Base-by-base conservation (phyloP, 2,329 filamentous ascomycete species). In the Albifimbria verrucaria region DNA sequence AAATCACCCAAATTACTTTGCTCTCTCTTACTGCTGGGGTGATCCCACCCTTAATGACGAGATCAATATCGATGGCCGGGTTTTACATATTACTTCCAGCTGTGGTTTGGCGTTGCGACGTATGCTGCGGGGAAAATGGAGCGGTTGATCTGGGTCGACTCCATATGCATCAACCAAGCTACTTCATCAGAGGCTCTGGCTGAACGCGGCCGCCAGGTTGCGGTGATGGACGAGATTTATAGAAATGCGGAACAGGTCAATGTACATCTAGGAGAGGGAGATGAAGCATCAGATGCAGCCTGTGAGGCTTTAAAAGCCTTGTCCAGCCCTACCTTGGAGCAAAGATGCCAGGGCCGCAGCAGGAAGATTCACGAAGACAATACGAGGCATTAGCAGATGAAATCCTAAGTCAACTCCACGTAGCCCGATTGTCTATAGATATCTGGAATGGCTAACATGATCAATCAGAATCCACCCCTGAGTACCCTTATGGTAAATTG, bases 91-190 rank as follows among this genome's bases (percentile, higher is more conserved):
- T n/a, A 48, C 46, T n/a, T 10, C 46, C 24, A 48, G 26, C 46
- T 48, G 46, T 26, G 46, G 17, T 4, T 32, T 26, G 15, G 46
- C 46, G n/a, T 26, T 48, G 25, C 46, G 46, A 12, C 46, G 46
- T n/a, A 48, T 48, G 46, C 46, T 48, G 24, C 46, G 46, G 15
- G 46, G 15, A 48, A 32, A 26, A n/a, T 32, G 6, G 46, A 48
- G n/a, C 46, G 25, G 15, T 18, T 48, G 17, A 48, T 48, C 46
- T 48, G 46, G 46, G 25, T 48, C n/a, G 46, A 48, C 46, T 48
- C 46, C 7, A 48, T 48, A 12, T 48, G 46, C 46, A 48, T 48
- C 25, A 48, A 48, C 46, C 46, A 48, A 20, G 46, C 24, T 12
- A 48, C n/a, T 26, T 32, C 46, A n/a, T 26, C 46, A 17, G 15